Base-by-base conservation (phyloP, 73 alveolate species). In the Effrenium voratum region DNA sequence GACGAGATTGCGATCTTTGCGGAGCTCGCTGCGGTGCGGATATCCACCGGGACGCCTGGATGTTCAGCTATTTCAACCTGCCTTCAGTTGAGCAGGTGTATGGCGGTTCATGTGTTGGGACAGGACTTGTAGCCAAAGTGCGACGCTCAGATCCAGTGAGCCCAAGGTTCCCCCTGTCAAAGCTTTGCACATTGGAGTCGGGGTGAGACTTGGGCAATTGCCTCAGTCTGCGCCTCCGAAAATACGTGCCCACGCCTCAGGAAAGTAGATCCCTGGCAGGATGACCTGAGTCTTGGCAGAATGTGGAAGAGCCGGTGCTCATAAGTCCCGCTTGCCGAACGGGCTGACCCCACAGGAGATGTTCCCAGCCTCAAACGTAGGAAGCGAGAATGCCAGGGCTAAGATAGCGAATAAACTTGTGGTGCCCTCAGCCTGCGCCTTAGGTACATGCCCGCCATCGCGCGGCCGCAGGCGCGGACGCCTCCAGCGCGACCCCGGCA, bases 391-490 rank as follows among this genome's bases (percentile, higher is more conserved):
- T n/a, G n/a, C n/a, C n/a, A n/a, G n/a, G 24, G n/a, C 41, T 40
- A 24, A 43, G 63, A 8, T 24, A 10, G 55, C 5, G 59, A 26
- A 13, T 44, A 75, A 36, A 36, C 52, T 40, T 73, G 83, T 36
- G 49, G 13, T 40, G 16, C 43, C 45, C 41, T 50, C 68, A 30
- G 32, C 72, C 63, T 36, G 41, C 47, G n/a, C n/a, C 4, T 2
- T 77, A 85, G 94, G 95, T 68, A 87, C 95, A 87, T 87, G 95
- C 95, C 95, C n/a, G 84, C 84, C 22, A 87, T 87, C 32, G 95
- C 84, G 1, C 95, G 95, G 70, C 95, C 95, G 10, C 70, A 59
- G 38, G 59, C 95, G 66, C 95, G 81, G 79, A 83, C 59, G 95
- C 95, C 95, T 15, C 95, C 95, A 2, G 41, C 32, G 63, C 72